Conservation (phyloP, 1,284 basidiomycete species). For the Malassezia furfur region DNA sequence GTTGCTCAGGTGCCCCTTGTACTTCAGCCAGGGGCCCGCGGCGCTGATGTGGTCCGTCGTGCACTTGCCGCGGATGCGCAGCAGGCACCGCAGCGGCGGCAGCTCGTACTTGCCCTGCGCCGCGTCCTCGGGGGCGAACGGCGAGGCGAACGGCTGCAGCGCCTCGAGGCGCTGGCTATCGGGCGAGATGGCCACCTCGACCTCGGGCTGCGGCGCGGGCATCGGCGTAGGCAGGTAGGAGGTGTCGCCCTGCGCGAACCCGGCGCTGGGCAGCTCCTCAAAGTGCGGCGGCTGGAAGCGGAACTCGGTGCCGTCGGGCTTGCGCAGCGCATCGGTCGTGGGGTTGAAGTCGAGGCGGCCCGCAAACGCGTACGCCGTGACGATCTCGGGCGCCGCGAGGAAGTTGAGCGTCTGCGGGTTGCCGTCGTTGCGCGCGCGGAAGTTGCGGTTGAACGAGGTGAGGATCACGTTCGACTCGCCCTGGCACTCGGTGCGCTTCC, state of each 20-base stretch:
- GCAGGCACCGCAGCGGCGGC: conserved; percentile 60
- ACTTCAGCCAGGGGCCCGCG: conserved; percentile 74
- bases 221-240: conserved; percentile 68
- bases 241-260: conserved; percentile 70
- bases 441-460: conserved; percentile 96
- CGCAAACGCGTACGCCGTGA: conserved; percentile 85
- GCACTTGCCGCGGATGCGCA: conserved; percentile 91
- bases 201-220: conserved; percentile 60
- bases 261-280: conserved; percentile 69
- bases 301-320: conserved; percentile 67
- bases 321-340: conserved; percentile 66
- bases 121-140: conserved; percentile 54
- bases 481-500: conserved; percentile 85
- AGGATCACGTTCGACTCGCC: conserved; percentile 91
- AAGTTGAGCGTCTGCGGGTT: conserved; percentile 96
- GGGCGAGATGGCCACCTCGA: conserved; percentile 61
- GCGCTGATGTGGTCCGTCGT: conserved; percentile 65
- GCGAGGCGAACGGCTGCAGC: conserved; percentile 73
- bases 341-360: conserved; percentile 93
- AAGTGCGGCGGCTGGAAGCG: conserved; percentile 76
- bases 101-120: conserved; percentile 60
- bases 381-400: conserved; percentile 89
- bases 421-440: conserved; percentile 94
- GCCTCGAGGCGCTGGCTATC: conserved; percentile 61
- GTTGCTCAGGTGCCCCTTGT: conserved; percentile 83